A percentile compares a stretch with the other conserved stretches of the same genome.
These are phyloP conservation scores for Flaveria trinervia DNA, from an alignment of 129 eudicot genomes.

Conservation along the genomic window DNA sequence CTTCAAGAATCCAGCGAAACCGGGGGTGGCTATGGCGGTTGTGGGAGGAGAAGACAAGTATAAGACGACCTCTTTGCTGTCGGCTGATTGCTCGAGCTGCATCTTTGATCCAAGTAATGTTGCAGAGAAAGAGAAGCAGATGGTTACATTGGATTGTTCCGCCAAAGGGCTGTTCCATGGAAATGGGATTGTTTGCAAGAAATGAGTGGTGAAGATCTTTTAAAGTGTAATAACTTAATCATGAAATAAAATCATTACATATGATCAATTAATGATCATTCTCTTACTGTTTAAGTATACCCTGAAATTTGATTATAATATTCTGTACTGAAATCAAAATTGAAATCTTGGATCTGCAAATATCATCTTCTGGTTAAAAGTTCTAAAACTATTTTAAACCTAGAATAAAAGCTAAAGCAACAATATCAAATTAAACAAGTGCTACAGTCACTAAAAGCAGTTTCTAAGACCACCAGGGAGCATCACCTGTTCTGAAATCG, in stretches of 20 bases:
- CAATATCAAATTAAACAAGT: neutral
- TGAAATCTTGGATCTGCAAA: no score
- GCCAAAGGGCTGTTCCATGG: conserved; percentile 43
- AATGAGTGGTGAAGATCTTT: conserved; percentile 31
- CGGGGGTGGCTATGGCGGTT: conserved; percentile 70
- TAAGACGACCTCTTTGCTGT: conserved; percentile 42
- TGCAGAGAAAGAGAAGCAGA: conserved; percentile 18
- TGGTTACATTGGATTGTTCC: conserved; percentile 44
- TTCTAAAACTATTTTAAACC: neutral
- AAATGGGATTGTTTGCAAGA: conserved; percentile 63
- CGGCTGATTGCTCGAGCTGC: conserved; percentile 50
- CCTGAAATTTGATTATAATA: no score
- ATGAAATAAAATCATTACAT: neutral
- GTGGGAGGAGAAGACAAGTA: conserved; percentile 69
- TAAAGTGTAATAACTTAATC: no score
- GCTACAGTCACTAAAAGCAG: neutral
- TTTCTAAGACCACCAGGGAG: conserved; percentile 80
- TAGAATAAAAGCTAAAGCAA: neutral
- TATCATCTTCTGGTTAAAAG: no score
- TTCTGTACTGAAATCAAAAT: no score
- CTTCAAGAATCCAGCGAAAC: conserved; percentile 53
- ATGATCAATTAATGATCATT: neutral
- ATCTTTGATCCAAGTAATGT: conserved; percentile 33
- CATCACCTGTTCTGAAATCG: conserved; percentile 82
- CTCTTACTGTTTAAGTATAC: no score